Base-by-base conservation (phyloP, 495 filamentous ascomycete genomes). In the Penicillium canescens region DNA sequence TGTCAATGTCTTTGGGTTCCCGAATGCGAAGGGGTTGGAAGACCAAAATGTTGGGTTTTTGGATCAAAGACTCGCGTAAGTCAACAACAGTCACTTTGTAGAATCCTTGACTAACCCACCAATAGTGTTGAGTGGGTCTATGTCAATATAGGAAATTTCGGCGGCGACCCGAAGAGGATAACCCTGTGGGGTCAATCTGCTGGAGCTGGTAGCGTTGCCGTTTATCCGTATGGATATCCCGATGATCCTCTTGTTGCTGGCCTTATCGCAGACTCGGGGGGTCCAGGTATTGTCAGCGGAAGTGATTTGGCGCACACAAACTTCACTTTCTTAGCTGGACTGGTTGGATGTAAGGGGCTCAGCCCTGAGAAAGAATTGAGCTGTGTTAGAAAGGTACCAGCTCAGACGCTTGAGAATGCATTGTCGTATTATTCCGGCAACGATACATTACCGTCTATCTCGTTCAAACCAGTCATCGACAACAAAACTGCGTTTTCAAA, bases 81-180 rank as follows among this genome's bases (percentile, higher is more conserved):
- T 26, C 3, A 18, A 42, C 7, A 6, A 31, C 28, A 31, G 28
- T 7, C 23, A 24, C 6, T 2, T 7, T 9, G 2, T 5, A 31
- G 28, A 9, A 31, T 31, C 28, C 2, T 31, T 10, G 8, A 31
- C 28, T 31, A 7, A 31, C 28, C 28, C 28, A 31, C 9, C 47
- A 33, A 21, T 20, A 47, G 42, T 21, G 57, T 73, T 11, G 63
- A 71, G 49, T 73, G 69, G 69, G 56, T 69, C 24, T 58, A 50
- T 14, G 55, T 60, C 2, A 67, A 73, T 42, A 66, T 66, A 4
- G 56, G 31, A 23, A 46, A 50, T 24, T 57, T 57, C 28, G 54
- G 54, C 14, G 54, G 54, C 23, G 54, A 57, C 14, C 42, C 54
- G 1, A 24, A 46, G 7, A 42, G 41, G 23, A 57, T 53, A 31